Conservation (phyloP, 2,329 filamentous ascomycete species). For the Talaromyces sp. region DNA sequence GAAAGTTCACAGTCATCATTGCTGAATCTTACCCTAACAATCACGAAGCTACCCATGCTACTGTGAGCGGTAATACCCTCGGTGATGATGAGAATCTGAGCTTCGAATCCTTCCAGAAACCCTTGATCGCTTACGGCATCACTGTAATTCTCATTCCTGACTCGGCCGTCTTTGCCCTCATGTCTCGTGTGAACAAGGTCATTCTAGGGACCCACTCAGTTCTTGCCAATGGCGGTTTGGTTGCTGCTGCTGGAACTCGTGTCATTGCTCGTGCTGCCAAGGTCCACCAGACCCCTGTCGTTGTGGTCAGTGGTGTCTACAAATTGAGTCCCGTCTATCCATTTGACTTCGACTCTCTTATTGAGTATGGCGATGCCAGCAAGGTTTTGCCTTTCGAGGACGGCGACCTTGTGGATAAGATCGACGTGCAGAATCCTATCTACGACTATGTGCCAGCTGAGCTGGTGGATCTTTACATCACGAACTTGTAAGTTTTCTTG, state of each 20-base stretch:
- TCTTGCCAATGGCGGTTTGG: constrained; percentile 81
- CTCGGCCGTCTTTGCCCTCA: constrained; percentile 85
- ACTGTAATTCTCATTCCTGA: constrained; percentile 83
- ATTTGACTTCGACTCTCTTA: constrained; percentile 76
- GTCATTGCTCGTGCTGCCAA: constrained; percentile 84
- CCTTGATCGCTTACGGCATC: constrained; percentile 75
- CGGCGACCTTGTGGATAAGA: constrained; percentile 73
- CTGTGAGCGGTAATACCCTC: constrained; percentile 58
- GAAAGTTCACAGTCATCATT: constrained; percentile 88
- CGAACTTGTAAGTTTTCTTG: constrained; percentile 67
- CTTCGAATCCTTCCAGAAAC: constrained; percentile 68
- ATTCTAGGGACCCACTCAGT: constrained; percentile 86
- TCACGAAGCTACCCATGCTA: constrained; percentile 64
- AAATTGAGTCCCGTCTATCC: constrained; percentile 90
- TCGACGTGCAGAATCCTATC: constrained; percentile 76
- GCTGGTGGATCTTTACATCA: constrained; percentile 66
- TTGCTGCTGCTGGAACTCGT: constrained; percentile 81
- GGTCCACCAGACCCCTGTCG: constrained; percentile 78
- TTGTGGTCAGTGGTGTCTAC: constrained; percentile 89
- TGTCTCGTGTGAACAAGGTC: constrained; percentile 94
- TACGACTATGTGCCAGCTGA: constrained; percentile 82
- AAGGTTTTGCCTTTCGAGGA: constrained; percentile 77
- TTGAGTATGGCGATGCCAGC: constrained; percentile 83
- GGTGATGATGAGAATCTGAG: constrained; percentile 53
- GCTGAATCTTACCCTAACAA: constrained; percentile 74